phyloP scores from a whole-genome alignment of 2,329 filamentous ascomycete genomes.

The Cytospora leucostoma region DNA sequence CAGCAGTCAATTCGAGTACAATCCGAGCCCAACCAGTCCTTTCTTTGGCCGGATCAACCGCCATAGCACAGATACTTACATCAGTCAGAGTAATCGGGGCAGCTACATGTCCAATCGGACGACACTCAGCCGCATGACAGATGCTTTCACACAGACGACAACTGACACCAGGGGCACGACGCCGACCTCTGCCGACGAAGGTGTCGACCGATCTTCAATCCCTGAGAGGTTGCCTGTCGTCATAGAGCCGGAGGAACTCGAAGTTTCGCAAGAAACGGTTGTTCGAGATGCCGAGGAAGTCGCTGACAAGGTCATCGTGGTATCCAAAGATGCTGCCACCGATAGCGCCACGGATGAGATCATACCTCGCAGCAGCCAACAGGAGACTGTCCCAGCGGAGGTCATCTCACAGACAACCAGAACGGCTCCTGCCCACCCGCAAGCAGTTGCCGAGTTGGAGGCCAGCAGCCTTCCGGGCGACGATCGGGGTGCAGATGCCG shows the following conservation, averaged over 20 bases:
- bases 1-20: conserved; percentile 82
- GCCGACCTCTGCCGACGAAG: conserved; percentile 44
- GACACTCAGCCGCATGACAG: conserved; percentile 70
- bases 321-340: not conserved
- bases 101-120: conserved; percentile 76
- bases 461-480: conserved; percentile 32
- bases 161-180: conserved; percentile 27
- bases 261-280: conserved; percentile 60
- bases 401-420: no score
- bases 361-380: not conserved
- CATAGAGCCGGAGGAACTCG: conserved; percentile 52
- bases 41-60: conserved; percentile 57
- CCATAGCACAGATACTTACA: conserved; percentile 68
- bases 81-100: conserved; percentile 59
- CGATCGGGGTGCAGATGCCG: conserved; percentile 35
- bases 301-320: conserved; percentile 1
- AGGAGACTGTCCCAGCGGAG: not conserved
- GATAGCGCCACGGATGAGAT: conserved; percentile 13
- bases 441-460: conserved; percentile 4
- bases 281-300: conserved; percentile 38
- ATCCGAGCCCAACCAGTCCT: conserved; percentile 74
- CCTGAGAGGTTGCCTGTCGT: conserved; percentile 43
- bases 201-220: conserved; percentile 44
- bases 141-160: conserved; percentile 64
- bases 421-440: not conserved